A percentile compares a stretch with the other conserved stretches of the same genome.
phyloP scores from a whole-genome alignment of 2,329 filamentous ascomycete genomes.

The Fusarium buxicola region DNA sequence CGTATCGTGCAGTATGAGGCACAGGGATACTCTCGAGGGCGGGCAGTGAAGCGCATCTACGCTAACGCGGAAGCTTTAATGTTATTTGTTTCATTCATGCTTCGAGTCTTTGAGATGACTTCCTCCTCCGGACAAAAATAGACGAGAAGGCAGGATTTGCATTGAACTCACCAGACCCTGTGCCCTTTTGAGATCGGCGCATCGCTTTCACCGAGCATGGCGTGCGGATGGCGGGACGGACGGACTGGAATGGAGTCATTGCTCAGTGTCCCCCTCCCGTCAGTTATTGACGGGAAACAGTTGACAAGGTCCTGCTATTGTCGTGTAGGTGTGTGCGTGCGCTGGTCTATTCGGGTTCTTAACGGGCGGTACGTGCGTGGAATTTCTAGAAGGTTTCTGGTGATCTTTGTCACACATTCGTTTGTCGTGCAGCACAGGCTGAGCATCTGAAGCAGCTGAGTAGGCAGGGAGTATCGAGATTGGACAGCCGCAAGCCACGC shows the following conservation, averaged over 20 bases:
- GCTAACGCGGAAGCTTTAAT: slow-evolving; percentile 35
- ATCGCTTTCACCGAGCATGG: slow-evolving; percentile 44
- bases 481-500: slow-evolving; percentile 28
- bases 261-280: slow-evolving; percentile 21
- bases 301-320: slow-evolving; percentile 6
- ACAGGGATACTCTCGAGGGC: slow-evolving; percentile 6
- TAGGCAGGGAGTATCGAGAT: slow-evolving; percentile 5
- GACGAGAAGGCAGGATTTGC: slow-evolving; percentile 27
- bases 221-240: slow-evolving; percentile 33
- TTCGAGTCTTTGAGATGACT: slow-evolving; percentile 28
- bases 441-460: slow-evolving; percentile 1
- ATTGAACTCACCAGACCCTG: slow-evolving; percentile 34
- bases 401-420: slow-evolving; percentile 3
- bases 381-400: slow-evolving; percentile 37
- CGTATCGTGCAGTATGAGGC: slow-evolving; percentile 9
- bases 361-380: slow-evolving; percentile 27
- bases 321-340: slow-evolving; percentile 18
- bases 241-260: slow-evolving; percentile 34
- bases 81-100: slow-evolving; percentile 44
- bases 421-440: slow-evolving; percentile 12
- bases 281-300: slow-evolving; percentile 8
- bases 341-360: slow-evolving; percentile 20
- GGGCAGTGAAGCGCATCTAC: slow-evolving; percentile 10
- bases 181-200: slow-evolving; percentile 30
- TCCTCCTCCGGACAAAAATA: slow-evolving; percentile 37